phyloP scores from a whole-genome alignment of 2,329 filamentous ascomycete genomes.

The Neopestalotiopsis clavispora region DNA sequence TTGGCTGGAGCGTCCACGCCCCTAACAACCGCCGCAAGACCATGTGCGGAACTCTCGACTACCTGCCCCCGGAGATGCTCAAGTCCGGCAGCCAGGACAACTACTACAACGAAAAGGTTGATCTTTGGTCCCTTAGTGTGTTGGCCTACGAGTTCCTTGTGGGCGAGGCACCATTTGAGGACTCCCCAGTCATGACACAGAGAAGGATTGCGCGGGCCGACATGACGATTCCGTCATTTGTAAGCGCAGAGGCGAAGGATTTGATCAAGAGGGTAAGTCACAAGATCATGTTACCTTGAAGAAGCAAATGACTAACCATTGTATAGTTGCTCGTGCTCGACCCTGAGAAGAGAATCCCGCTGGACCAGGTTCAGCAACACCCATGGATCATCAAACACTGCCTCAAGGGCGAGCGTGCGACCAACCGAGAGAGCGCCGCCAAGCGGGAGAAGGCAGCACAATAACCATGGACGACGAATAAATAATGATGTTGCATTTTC shows the following conservation, averaged over 20 bases:
- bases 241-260: slow-evolving; percentile 88
- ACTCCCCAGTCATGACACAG: slow-evolving; percentile 93
- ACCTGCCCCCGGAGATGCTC: slow-evolving; percentile 97
- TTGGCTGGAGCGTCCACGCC: slow-evolving; percentile 97
- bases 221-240: slow-evolving; percentile 89
- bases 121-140: slow-evolving; percentile 94
- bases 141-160: slow-evolving; percentile 96
- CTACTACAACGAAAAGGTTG: slow-evolving; percentile 93
- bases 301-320: slow-evolving; percentile 21
- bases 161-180: slow-evolving; percentile 95
- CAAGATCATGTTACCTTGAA: not conserved
- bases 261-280: slow-evolving; percentile 82
- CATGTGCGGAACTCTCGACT: slow-evolving; percentile 97
- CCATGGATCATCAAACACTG: slow-evolving; percentile 99
- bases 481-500: slow-evolving; percentile 22
- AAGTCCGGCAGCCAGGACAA: slow-evolving; percentile 80
- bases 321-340: slow-evolving; percentile 84
- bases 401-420: slow-evolving; percentile 63
- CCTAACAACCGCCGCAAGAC: slow-evolving; percentile 93
- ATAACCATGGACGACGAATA: slow-evolving; percentile 23
- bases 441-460: slow-evolving; percentile 43
- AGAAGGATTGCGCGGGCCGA: slow-evolving; percentile 86
- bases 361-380: slow-evolving; percentile 87
- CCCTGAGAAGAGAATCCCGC: slow-evolving; percentile 87
- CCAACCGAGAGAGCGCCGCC: slow-evolving; percentile 37